Conservation (phyloP, 805 yeast genomes). For the Yamadazyma takamatsuzukensis region DNA sequence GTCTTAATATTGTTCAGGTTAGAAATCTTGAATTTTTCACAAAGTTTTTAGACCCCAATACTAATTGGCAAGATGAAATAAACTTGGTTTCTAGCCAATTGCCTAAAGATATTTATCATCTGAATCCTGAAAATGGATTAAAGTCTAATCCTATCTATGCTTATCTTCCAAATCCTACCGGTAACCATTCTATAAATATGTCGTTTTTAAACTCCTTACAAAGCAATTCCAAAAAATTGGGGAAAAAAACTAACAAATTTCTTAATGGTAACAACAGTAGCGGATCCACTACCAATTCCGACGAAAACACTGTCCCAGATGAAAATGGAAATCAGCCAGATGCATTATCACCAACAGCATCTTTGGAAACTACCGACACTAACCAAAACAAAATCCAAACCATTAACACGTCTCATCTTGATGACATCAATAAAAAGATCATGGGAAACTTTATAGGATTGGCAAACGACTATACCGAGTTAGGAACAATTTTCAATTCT, state of each 20-base stretch:
- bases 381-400: conserved; percentile 7
- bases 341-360: conserved; percentile 5
- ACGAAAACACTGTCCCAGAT: background rate
- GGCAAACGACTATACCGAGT: conserved; percentile 64
- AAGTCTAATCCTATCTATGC: conserved; percentile 32
- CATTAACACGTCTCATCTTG: conserved; percentile 42
- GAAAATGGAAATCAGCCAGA: conserved; percentile 3
- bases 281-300: background rate
- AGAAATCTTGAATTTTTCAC: conserved; percentile 60
- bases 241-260: conserved; percentile 20
- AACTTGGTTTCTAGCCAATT: conserved; percentile 32
- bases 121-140: conserved; percentile 44
- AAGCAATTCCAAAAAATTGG: conserved; percentile 23
- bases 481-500: conserved; percentile 59
- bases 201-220: conserved; percentile 26
- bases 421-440: conserved; percentile 53
- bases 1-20: conserved; percentile 55
- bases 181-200: conserved; percentile 21
- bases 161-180: conserved; percentile 30
- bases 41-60: conserved; percentile 80
- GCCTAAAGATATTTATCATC: conserved; percentile 37
- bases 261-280: conserved; percentile 6
- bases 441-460: conserved; percentile 54
- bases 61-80: conserved; percentile 74
- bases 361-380: conserved; percentile 1